Conservation (phyloP, 345 rosid species). For the Eucalyptus melliodora region DNA sequence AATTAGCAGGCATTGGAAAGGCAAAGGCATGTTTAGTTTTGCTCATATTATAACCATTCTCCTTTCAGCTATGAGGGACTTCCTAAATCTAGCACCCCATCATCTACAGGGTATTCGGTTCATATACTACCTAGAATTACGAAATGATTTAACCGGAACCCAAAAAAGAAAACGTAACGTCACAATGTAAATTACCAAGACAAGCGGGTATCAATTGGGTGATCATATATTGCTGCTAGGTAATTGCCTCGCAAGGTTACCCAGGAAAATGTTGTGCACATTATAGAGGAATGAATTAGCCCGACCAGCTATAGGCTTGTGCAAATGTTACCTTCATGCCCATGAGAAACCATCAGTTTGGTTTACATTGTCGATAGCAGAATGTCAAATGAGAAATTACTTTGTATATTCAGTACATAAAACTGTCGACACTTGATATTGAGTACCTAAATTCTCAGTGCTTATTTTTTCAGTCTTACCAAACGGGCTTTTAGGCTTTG, state of each 20-base stretch:
- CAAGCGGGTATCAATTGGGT: background rate
- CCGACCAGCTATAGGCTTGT: too few relatives aligned
- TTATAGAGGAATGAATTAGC: background rate
- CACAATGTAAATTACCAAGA: background rate
- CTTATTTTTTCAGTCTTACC: too few relatives aligned
- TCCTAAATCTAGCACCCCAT: too few relatives aligned
- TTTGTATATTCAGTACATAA: too few relatives aligned
- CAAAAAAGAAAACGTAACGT: background rate
- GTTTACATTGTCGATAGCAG: background rate
- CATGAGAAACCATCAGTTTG: background rate
- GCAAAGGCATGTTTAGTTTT: too few relatives aligned
- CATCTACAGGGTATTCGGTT: background rate
- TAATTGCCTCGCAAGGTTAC: constrained; percentile 6
- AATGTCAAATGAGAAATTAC: too few relatives aligned
- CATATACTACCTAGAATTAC: background rate
- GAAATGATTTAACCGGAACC: background rate
- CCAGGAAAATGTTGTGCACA: background rate
- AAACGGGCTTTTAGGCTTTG: too few relatives aligned
- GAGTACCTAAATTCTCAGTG: too few relatives aligned
- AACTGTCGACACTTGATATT: too few relatives aligned
- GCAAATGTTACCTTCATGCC: background rate
- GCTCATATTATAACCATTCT: too few relatives aligned
- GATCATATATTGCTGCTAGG: background rate
- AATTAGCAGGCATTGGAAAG: too few relatives aligned
- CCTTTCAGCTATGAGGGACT: too few relatives aligned